Evolutionary conservation across 148 eudicot species (phyloP).

Genomic region (Silene conica): DNA sequence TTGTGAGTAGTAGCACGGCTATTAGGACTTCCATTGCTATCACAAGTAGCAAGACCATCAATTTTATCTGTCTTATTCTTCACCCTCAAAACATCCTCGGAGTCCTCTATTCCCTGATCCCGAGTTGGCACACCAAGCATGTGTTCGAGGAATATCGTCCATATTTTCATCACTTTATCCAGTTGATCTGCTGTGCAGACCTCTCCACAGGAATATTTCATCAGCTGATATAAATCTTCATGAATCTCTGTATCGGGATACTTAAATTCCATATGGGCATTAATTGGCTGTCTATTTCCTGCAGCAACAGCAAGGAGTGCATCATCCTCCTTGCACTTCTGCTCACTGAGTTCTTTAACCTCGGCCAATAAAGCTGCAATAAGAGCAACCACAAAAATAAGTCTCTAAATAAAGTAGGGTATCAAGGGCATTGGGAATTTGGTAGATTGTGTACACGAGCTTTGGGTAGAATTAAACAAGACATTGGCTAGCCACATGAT

Average conservation of each 20-base stretch:
- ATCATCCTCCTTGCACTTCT: conserved; percentile 51
- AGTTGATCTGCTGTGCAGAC: conserved; percentile 68
- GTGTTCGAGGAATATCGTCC: conserved; percentile 76
- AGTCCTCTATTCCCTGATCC: conserved; percentile 43
- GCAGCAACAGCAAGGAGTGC: conserved; percentile 51
- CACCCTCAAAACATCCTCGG: conserved; percentile 39
- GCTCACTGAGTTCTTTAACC: conserved; percentile 69
- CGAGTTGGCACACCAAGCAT: conserved; percentile 65
- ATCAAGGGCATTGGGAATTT: neutral
- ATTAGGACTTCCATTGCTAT: conserved; percentile 37
- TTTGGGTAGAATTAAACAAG: neutral
- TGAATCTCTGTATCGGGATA: conserved; percentile 70
- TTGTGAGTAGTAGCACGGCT: conserved; percentile 28
- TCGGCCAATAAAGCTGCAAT: conserved; percentile 71
- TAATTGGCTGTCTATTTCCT: conserved; percentile 48
- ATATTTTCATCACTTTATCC: conserved; percentile 80
- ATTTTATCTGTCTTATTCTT: conserved; percentile 30
- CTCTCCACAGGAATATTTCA: conserved; percentile 76
- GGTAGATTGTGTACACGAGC: neutral
- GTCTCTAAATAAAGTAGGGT: neutral
- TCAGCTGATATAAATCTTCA: conserved; percentile 74
- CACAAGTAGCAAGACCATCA: conserved; percentile 30
- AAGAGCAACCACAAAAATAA: neutral
- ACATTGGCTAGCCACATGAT: neutral
- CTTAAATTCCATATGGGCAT: conserved; percentile 64